Evolutionary conservation across 2,329 filamentous ascomycete genomes (phyloP).

Genomic region (Pleoardoris graminearum): DNA sequence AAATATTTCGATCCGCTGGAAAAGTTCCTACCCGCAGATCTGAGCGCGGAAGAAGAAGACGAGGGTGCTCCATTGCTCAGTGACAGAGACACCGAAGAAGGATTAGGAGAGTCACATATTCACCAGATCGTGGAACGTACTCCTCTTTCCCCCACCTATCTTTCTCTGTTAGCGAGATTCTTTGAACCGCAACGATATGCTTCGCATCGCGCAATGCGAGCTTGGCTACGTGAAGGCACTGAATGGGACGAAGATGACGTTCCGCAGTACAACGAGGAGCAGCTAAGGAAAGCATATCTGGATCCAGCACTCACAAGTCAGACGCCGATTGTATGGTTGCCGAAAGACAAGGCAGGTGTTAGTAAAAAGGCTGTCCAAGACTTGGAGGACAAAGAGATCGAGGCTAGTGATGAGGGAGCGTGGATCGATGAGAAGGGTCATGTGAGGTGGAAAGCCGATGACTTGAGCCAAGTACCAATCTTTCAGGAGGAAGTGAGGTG

Average conservation of each 20-base stretch:
- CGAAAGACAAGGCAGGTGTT: slow-evolving; percentile 37
- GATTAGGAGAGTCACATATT: slow-evolving; percentile 26
- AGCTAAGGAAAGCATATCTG: slow-evolving; percentile 39
- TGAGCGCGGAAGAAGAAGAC: slow-evolving; percentile 31
- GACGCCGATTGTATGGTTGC: slow-evolving; percentile 41
- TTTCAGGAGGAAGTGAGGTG: slow-evolving; percentile 37
- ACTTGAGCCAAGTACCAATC: slow-evolving; percentile 39
- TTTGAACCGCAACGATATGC: slow-evolving; percentile 43
- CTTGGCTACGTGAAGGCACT: slow-evolving; percentile 36
- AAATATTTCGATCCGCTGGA: slow-evolving; percentile 41
- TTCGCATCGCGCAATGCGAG: slow-evolving; percentile 38
- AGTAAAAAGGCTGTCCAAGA: slow-evolving; percentile 37
- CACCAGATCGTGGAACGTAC: slow-evolving; percentile 31
- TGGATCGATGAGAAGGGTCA: slow-evolving; percentile 38
- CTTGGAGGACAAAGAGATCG: slow-evolving; percentile 34
- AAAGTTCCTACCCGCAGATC: slow-evolving; percentile 39
- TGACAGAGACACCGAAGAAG: slow-evolving; percentile 38
- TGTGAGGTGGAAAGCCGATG: slow-evolving; percentile 36
- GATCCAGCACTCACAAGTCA: slow-evolving; percentile 41
- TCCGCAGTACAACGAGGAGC: slow-evolving; percentile 39
- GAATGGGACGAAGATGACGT: slow-evolving; percentile 37
- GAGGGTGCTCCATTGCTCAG: slow-evolving; percentile 37
- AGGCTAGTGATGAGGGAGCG: slow-evolving; percentile 37
- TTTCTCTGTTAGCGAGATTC: slow-evolving; percentile 39
- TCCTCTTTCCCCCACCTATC: slow-evolving; percentile 27